Percentiles rank a stretch among this genome's conserved stretches.
Conservation (phyloP, 2,329 filamentous ascomycete species). For the Cryphonectria nitschkei region DNA sequence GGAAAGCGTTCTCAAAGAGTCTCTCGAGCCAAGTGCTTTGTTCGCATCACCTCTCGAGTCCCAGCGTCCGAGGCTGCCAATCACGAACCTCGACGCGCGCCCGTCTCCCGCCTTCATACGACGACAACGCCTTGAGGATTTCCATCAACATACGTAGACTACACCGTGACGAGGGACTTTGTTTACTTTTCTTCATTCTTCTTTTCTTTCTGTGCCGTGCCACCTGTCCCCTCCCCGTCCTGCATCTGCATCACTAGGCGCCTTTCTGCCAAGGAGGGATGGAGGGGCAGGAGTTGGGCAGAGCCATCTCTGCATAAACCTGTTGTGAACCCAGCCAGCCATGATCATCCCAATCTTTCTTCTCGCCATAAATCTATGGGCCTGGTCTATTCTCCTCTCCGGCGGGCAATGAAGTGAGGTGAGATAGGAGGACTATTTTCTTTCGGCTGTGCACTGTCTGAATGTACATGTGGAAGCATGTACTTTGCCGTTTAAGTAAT, state of each 20-base stretch:
- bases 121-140: neutral
- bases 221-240: neutral
- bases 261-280: neutral
- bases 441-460: neutral
- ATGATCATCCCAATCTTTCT: neutral
- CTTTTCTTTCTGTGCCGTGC: neutral
- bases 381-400: too few species aligned
- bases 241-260: constrained; percentile 18
- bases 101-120: neutral
- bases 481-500: neutral
- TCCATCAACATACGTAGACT: constrained; percentile 1
- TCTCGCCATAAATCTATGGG: neutral
- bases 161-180: constrained; percentile 2
- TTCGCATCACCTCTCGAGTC: constrained; percentile 7
- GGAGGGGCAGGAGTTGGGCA: neutral
- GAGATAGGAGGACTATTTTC: neutral
- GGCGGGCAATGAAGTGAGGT: neutral
- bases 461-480: neutral
- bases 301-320: neutral
- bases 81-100: neutral
- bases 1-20: neutral
- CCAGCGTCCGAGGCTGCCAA: neutral
- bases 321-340: constrained; percentile 1
- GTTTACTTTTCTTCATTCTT: neutral
- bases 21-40: neutral